These are phyloP conservation scores for Asterochloris erici DNA, from an alignment of 139 green algal species.

Conservation along the genomic window DNA sequence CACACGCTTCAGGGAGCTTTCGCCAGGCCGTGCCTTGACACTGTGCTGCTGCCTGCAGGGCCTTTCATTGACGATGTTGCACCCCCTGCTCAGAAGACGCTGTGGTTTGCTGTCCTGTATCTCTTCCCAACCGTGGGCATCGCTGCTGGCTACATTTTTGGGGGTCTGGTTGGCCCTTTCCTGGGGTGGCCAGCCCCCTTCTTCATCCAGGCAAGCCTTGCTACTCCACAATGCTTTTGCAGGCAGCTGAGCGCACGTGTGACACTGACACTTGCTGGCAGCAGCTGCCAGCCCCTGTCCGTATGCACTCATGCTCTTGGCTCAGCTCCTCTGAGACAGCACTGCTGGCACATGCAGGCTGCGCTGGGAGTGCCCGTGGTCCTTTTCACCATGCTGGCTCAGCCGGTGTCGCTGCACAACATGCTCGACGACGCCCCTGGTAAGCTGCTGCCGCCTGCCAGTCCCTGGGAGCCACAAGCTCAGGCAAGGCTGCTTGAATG, in stretches of 20 bases:
- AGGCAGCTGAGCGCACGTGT: too few species aligned
- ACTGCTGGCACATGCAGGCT: conserved; percentile 33
- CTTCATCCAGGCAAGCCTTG: conserved; percentile 6
- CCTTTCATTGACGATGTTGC: conserved; percentile 97
- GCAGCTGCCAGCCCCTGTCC: too few species aligned
- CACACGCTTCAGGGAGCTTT: not conserved
- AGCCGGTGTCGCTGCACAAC: conserved; percentile 55
- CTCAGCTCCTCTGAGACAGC: too few species aligned
- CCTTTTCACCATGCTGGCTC: conserved; percentile 34
- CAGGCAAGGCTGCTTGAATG: too few species aligned
- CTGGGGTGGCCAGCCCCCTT: conserved; percentile 18
- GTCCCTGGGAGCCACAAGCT: too few species aligned
- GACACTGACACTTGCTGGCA: too few species aligned
- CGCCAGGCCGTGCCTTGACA: too few species aligned
- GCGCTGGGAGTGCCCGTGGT: conserved; percentile 81
- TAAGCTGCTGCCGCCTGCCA: too few species aligned
- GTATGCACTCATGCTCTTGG: too few species aligned
- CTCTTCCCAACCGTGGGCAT: conserved; percentile 82
- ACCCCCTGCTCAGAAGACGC: conserved; percentile 58
- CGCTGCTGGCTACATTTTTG: conserved; percentile 82
- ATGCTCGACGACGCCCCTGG: conserved; percentile 19
- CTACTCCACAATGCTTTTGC: too few species aligned
- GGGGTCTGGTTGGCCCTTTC: conserved; percentile 45
- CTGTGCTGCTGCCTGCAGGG: conserved; percentile 26
- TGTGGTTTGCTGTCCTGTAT: conserved; percentile 88